A percentile compares a stretch with the other conserved stretches of the same genome.
These are phyloP conservation scores for Trametes coccinea DNA, from an alignment of 768 basidiomycete genomes.

Conservation along the genomic window DNA sequence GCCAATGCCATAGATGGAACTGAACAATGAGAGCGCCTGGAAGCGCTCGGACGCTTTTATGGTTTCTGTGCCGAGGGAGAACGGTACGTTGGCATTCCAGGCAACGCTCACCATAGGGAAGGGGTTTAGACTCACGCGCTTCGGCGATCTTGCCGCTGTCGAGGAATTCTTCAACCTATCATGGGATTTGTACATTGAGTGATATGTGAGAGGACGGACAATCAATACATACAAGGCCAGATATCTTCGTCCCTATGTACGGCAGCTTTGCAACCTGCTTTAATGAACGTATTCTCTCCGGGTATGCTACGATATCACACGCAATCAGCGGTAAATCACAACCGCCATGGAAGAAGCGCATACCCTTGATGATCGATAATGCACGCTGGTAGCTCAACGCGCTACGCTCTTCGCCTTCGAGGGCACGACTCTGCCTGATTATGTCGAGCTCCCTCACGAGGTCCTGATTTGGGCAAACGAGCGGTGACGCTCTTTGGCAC, in stretches of 20 bases:
- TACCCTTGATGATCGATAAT: conserved; percentile 53
- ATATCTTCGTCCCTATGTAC: conserved; percentile 41
- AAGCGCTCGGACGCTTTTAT: conserved; percentile 54
- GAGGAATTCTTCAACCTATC: conserved; percentile 65
- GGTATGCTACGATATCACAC: conserved; percentile 30
- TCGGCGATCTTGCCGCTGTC: conserved; percentile 56
- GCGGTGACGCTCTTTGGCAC: conserved; percentile 62
- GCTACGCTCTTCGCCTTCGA: conserved; percentile 69
- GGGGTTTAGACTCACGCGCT: conserved; percentile 44
- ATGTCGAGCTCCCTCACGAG: conserved; percentile 60
- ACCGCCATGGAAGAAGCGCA: not conserved
- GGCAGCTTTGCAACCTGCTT: conserved; percentile 36
- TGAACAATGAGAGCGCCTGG: conserved; percentile 55
- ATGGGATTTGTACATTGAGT: not conserved
- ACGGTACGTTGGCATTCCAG: not conserved
- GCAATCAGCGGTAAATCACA: not conserved
- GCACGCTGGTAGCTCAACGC: conserved; percentile 73
- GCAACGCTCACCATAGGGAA: not conserved
- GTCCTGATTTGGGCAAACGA: conserved; percentile 68
- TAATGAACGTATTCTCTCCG: conserved; percentile 31
- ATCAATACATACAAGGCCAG: conserved; percentile 17
- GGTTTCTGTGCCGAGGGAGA: conserved; percentile 39
- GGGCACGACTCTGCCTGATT: conserved; percentile 54
- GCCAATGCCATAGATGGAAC: conserved; percentile 73
- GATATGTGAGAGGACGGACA: not conserved